Evolutionary conservation across 2,329 filamentous ascomycete species (phyloP), one percentile per base, ranked within the genome.

Genomic region (Trichophyton benhamiae): DNA sequence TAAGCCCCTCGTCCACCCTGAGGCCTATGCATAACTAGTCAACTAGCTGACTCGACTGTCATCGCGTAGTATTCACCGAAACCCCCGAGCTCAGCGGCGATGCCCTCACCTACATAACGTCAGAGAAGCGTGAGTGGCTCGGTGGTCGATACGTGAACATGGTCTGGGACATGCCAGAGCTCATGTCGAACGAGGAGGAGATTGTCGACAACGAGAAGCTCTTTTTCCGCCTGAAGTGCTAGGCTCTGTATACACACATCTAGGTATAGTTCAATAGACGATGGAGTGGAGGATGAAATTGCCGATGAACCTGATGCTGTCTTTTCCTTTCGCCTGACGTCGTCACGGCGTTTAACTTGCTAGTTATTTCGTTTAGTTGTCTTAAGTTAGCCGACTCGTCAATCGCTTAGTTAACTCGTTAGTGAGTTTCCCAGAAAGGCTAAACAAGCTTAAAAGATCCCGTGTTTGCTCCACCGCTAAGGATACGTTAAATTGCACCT

Each of bases 11-110:
- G 22, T n/a, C 55, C 15, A 20, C 30, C 33, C 55, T 11, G 11
- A 44, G 13, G 13, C 15, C 4, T 9, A 38, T 20, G 11, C 55
- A 41, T 17, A 8, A 20, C 20, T 61, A 44, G 27, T 25, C 9
- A 8, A 20, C 33, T 61, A 44, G 27, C 27, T 30, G 27, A 41
- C 17, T 9, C 7, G 8, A 5, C 17, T 8, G 22, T 3, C 17
- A 42, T 15, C 27, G 33, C 20, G 22, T 22, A 58, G 55, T 58
- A 22, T 63, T 76, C 49, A 64, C 61, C 0, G 74, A 80, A 68
- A 74, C 66, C 58, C 72, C 71, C 1, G 70, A 76, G 48, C 65
- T 81, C 5, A 63, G 70, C 25, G 77, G 70, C 0, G 76, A 80
- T 67, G 74, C 76, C 0, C 69, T 80, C 44, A 72, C 74, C 2